Evolutionary conservation across 805 yeast genomes (phyloP), one percentile per base, ranked within the genome.

Genomic region (baker's yeast (Saccharomyces cerevisiae)): DNA sequence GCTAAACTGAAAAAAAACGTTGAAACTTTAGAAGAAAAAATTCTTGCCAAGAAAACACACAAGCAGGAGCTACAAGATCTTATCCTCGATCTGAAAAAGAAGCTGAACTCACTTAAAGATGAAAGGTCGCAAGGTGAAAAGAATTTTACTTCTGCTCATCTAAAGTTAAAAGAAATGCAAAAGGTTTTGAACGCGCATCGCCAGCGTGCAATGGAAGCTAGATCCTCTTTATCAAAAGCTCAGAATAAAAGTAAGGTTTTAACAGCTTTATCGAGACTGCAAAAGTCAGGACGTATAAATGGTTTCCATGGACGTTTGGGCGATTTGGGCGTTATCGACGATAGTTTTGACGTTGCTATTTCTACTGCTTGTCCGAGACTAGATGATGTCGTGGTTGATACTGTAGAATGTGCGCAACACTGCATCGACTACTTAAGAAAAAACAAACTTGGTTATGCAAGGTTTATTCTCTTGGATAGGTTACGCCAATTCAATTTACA

Each of bases 281-380:
- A 85, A 54, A 82, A 83, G 53, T 79, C 94, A 3, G 97, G 97
- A 5, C 78, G 96, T 61, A 79, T 95, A 26, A 73, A 74, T 6
- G 99, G 98, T 0, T 88, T 92, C 61, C 78, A 88, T 66, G 99
- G 98, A 0, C 76, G 97, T 57, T 73, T 94, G 14, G 99, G 99
- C 17, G 96, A 89, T 61, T 73, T 94, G 48, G 99, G 97, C n/a
- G 78, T 79, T 1, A 94, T 94, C 58, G 96, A 89, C 66, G 88
- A 86, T 59, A 79, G 81, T 62, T 94, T 87, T 67, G 98, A 95
- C 70, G 80, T 90, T 51, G 99, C 99, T 0, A 82, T 94, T 8
- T 90, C 98, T 0, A 94, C 98, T 0, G 98, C 97, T 0, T 89
- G 94, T 59, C 90, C 96, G 1, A 84, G 91, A 8, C 75, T 94